These are phyloP conservation scores for Debaryomyces robertsiae DNA, from an alignment of 1,139 yeast species.

Conservation along the genomic window DNA sequence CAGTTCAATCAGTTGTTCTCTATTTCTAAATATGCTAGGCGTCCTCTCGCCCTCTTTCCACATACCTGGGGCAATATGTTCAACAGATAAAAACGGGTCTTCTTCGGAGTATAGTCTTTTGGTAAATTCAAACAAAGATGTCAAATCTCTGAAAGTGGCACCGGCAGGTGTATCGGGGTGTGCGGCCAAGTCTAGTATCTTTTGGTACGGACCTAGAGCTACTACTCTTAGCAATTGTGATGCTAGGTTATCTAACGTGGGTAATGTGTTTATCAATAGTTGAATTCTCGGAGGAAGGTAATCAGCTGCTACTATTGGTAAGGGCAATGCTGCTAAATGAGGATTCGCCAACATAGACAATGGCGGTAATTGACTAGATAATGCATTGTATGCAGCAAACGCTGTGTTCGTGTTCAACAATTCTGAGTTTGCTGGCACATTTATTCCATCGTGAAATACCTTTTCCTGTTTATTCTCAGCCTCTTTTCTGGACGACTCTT, in stretches of 20 bases:
- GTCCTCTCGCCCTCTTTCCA: conserved; percentile 67
- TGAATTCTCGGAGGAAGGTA: conserved; percentile 62
- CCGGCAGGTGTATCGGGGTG: conserved; percentile 74
- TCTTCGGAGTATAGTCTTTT: conserved; percentile 64
- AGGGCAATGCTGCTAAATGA: conserved; percentile 60
- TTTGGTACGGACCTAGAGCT: conserved; percentile 72
- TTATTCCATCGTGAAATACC: conserved; percentile 6
- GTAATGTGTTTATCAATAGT: conserved; percentile 63
- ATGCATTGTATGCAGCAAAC: conserved; percentile 46
- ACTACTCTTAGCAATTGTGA: conserved; percentile 71
- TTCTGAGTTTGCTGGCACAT: conserved; percentile 47
- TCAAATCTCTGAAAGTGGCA: conserved; percentile 70
- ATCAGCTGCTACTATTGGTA: conserved; percentile 57
- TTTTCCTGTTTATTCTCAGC: not conserved
- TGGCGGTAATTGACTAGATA: conserved; percentile 43
- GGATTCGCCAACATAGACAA: conserved; percentile 48
- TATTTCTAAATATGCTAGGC: conserved; percentile 57
- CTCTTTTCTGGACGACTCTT: conserved; percentile 11
- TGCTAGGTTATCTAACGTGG: conserved; percentile 73
- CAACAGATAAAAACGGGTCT: conserved; percentile 66
- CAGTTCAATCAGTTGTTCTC: conserved; percentile 67
- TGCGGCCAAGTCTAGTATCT: conserved; percentile 69
- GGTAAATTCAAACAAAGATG: conserved; percentile 75
- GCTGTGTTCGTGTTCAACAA: conserved; percentile 46
- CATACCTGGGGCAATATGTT: conserved; percentile 62